Evolutionary conservation across 1,284 basidiomycete genomes (phyloP).

Genomic region (Marasmius oreades): DNA sequence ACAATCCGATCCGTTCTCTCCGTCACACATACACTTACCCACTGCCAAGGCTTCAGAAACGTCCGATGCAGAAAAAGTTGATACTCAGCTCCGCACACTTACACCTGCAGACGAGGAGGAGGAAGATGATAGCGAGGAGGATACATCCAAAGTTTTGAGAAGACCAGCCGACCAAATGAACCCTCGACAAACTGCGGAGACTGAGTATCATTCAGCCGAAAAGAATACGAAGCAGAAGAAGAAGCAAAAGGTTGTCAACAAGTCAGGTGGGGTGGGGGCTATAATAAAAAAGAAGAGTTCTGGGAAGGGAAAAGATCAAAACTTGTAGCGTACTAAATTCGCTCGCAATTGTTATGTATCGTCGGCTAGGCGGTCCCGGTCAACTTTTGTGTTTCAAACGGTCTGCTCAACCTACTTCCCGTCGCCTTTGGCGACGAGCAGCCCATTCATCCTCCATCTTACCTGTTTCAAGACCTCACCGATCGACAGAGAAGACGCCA

Average conservation of each 20-base stretch:
- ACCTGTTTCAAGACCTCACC: too few relatives aligned
- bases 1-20: constrained; percentile 80
- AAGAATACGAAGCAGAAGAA: constrained; percentile 7
- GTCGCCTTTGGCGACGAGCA: too few relatives aligned
- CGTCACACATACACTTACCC: constrained; percentile 54
- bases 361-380: too few relatives aligned
- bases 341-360: too few relatives aligned
- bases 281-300: constrained; percentile 7
- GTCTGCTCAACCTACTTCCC: too few relatives aligned
- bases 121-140: constrained; percentile 7
- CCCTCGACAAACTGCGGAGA: constrained; percentile 3
- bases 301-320: background rate
- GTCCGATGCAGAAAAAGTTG: constrained; percentile 4
- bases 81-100: background rate
- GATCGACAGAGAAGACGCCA: too few relatives aligned
- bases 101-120: constrained; percentile 1
- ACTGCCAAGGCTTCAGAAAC: constrained; percentile 13
- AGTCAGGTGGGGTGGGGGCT: background rate
- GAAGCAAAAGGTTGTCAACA: constrained; percentile 5
- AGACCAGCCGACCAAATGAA: constrained; percentile 6
- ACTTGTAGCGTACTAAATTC: background rate
- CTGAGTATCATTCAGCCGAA: background rate
- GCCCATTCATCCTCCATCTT: too few relatives aligned
- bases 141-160: constrained; percentile 6
- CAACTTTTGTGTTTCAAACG: too few relatives aligned